These are phyloP conservation scores for Guillardia theta DNA, from an alignment of 78 protist species.

Conservation along the genomic window DNA sequence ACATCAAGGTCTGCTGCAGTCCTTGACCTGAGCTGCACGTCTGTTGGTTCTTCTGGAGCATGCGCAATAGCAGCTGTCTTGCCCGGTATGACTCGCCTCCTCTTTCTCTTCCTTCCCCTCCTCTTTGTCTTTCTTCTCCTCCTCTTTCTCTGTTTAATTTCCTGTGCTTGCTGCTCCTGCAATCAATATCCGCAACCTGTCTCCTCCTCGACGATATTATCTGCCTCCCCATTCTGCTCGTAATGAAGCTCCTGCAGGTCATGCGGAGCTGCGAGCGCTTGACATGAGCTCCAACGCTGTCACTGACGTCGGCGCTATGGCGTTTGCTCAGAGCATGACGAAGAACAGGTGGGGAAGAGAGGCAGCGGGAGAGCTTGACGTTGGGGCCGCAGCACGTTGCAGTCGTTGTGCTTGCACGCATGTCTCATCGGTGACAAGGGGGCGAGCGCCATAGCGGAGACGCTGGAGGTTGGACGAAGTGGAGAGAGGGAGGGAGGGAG, in stretches of 20 bases:
- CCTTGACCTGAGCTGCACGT: slow-evolving; percentile 9
- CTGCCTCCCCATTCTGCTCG: too few species aligned
- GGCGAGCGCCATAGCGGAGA: neutral
- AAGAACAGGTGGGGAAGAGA: neutral
- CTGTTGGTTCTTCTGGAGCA: neutral
- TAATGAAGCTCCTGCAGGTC: too few species aligned
- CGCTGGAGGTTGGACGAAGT: too few species aligned
- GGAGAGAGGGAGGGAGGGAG: too few species aligned
- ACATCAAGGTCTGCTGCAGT: too few species aligned
- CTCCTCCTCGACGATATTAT: too few species aligned
- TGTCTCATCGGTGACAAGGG: slow-evolving; percentile 17
- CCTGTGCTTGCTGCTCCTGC: too few species aligned
- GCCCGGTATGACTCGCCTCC: neutral
- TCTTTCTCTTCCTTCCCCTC: too few species aligned
- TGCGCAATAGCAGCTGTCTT: neutral
- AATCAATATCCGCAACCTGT: too few species aligned
- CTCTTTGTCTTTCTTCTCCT: too few species aligned
- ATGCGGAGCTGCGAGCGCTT: neutral
- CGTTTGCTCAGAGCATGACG: neutral
- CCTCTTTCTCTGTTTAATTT: too few species aligned
- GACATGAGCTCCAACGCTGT: neutral
- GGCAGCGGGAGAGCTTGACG: neutral
- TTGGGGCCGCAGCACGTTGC: neutral
- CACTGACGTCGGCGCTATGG: neutral
- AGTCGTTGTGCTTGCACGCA: neutral